Conservation (phyloP, 2,329 filamentous ascomycete species). For the Aureobasidium sp. region DNA sequence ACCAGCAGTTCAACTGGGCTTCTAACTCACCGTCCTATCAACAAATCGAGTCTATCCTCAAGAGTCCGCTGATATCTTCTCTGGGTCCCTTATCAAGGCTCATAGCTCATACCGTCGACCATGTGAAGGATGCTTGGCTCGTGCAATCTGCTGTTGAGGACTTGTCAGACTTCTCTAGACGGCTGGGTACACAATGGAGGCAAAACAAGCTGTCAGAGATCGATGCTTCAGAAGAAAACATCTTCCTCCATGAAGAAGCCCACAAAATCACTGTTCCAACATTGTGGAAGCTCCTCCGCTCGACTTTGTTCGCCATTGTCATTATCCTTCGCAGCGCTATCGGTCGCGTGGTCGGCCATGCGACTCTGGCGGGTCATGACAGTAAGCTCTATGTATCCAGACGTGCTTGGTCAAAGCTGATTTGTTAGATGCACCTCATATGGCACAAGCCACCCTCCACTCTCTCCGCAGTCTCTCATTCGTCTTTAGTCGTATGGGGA, state of each 20-base stretch:
- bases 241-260: conserved; percentile 58
- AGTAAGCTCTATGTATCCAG: conserved; percentile 33
- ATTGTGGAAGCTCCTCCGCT: conserved; percentile 69
- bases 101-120: conserved; percentile 56
- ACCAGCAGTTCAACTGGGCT: conserved; percentile 57
- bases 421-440: conserved; percentile 48
- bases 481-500: conserved; percentile 66
- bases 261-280: conserved; percentile 59
- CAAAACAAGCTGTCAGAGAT: conserved; percentile 66
- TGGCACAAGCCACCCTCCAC: conserved; percentile 66
- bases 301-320: conserved; percentile 67
- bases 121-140: conserved; percentile 45
- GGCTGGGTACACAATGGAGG: conserved; percentile 64
- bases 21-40: conserved; percentile 51
- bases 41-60: conserved; percentile 51
- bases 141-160: conserved; percentile 53
- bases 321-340: conserved; percentile 69
- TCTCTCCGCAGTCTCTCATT: conserved; percentile 74
- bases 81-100: conserved; percentile 62
- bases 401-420: not conserved
- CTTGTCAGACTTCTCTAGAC: conserved; percentile 59
- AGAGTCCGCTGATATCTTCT: conserved; percentile 55
- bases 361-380: conserved; percentile 16
- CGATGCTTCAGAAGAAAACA: conserved; percentile 59
- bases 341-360: conserved; percentile 48